Base-by-base conservation (phyloP, 179 eudicot species). In the Spergularia azorica region DNA sequence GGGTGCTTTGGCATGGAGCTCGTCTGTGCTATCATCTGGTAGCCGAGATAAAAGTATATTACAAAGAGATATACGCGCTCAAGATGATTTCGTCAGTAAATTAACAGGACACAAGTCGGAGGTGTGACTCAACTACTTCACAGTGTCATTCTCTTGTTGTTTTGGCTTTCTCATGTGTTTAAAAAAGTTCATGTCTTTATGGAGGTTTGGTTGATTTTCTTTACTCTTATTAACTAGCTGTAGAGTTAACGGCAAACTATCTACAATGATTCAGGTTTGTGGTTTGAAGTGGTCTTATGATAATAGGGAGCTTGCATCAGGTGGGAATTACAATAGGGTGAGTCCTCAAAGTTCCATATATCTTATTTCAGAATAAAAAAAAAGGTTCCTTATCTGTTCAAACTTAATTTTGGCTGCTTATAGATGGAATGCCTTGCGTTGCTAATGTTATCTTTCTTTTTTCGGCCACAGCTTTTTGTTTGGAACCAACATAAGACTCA, bases 241-340 rank as follows among this genome's bases (percentile, higher is more conserved):
- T 32, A 20, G 26, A 18, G 65, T 10, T 10, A 67, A 43, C 17
- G 20, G 21, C 54, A 43, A 43, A n/a, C 21, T 43, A 9, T 67
- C 46, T 4, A 43, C 48, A 7, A 14, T 75, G 57, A 55, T 85
- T 52, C 79, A 95, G 98, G 97, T 95, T 73, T 95, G 98, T 77
- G 98, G 98, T 41, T 88, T 95, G 14, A 95, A 95, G 85, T 95
- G 98, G 98, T 95, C 98, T 4, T 88, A 88, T 77, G 98, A 95
- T 73, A 93, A 90, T 72, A 95, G 98, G 4, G 98, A 95, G 83
- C 84, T 95, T 74, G 98, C 98, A 73, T 95, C 98, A 9, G 98
- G 98, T 17, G 98, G 98, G 70, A 95, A 95, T 80, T 97, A 95
- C 81, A 95, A 95, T 78, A 76, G 95, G 79, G 98, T 95, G 85